Base-by-base conservation (phyloP, 345 rosid species). In the Corchorus capsularis region DNA sequence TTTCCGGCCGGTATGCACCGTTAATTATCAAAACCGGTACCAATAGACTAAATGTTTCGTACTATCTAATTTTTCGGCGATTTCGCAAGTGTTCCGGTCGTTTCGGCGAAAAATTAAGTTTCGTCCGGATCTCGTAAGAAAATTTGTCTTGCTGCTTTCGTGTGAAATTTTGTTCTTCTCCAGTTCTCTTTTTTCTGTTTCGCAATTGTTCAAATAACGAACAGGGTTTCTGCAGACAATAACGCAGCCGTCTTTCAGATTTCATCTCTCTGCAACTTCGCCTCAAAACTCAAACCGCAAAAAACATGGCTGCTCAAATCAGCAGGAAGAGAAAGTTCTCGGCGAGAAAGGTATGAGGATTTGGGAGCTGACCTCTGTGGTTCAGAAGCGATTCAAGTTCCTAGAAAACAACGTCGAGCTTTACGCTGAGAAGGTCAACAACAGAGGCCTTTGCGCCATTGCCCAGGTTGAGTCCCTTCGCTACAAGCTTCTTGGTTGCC, bases 391-490 rank as follows among this genome's bases (percentile, higher is more conserved):
- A 66, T 94, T 94, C 72, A 89, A 84, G 69, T 94, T 94, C 76
- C 96, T 92, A 0, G 88, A 83, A 78, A 89, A 87, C 83, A 90
- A 92, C 39, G 98, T 94, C 12, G 96, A 92, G 88, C 90, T 94
- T 50, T 94, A 92, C 17, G 96, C 97, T 11, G 98, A 92, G 80
- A 94, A 91, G 82, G 96, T 92, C 32, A 81, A 73, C 78, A 91
- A 82, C 86, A 89, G 94, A 67, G 98, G 98, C 0, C 93, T 94
- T 43, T 92, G 98, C 61, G 97, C 98, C 32, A 88, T 94, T 80
- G 97, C 97, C 17, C 97, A 94, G 81, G 98, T 90, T 0, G 97
- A 94, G 86, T 94, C 98, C 77, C 96, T 94, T 34, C 97, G 96
- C 45, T 89, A 89, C 89, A 94, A 91, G 88, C 89, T 94, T 54